Base-by-base conservation (phyloP, 495 filamentous ascomycete genomes). In the Amphirosellinia nigrospora region DNA sequence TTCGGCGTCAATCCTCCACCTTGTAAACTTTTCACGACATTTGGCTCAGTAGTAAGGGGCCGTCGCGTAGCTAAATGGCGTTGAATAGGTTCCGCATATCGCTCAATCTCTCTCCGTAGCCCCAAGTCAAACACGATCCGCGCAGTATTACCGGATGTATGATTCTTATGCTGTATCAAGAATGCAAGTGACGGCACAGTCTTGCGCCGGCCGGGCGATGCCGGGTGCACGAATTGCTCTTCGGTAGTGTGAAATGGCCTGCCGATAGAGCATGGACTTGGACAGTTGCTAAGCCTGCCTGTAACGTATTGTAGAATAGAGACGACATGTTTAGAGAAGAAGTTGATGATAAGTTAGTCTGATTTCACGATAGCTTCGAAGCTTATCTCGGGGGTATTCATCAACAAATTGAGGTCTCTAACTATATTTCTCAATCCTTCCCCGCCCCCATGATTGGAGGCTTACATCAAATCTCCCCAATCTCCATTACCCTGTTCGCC, bases 201-300 rank as follows among this genome's bases (percentile, higher is more conserved):
- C 69, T 72, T 79, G 21, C 78, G 70, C 6, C 72, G 68, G 9
- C 69, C 68, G 0, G 55, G 59, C 1, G 72, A 60, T 1, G 72
- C 69, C 1, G 80, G 80, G n/a, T 72, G 56, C 1, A 83, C 73
- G 60, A 83, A 84, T n/a, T 79, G 74, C 21, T 79, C 71, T 55
- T 83, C 81, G 81, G 82, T 21, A 83, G 75, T 1, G 79, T 77
- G 55, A 84, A 78, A 43, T 75, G 72, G 15, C 80, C 82, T 23
- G 75, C 80, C 1, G 74, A 86, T 1, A 86, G 84, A 2, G 84
- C 87, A 15, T 72, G 79, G 10, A 84, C 78, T 34, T 83, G 77
- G 13, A 86, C 83, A 8, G 77, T 88, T 7, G 78, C 80, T 0
- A 60, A 36, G 4, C 58, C 36, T 4, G n/a, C 5, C 11, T 13